Evolutionary conservation across 1,284 basidiomycete genomes (phyloP), one percentile per base, ranked within the genome.

Genomic region (Sutorius eximius): DNA sequence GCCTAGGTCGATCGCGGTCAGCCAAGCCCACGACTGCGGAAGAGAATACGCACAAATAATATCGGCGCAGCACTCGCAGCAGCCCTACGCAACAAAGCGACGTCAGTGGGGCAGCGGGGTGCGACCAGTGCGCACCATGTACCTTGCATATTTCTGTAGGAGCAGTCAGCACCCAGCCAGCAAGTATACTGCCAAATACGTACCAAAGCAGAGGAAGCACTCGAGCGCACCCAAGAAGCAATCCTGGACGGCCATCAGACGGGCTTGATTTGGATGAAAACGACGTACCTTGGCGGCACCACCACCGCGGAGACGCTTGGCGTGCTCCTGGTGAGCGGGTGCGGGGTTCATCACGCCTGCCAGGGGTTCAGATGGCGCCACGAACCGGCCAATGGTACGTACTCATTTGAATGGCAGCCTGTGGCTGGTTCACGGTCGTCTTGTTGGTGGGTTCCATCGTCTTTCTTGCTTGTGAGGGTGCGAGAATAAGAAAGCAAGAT

Each of bases 131-230:
- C 8, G 27, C 8, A 7, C 36, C 5, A 12, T 41, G 48, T 60
- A 69, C 68, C 70, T 70, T 73, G 71, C 68, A 70, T 37, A 70
- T 68, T 20, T 70, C 68, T 72, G 51, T 52, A 27, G 24, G 24
- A 5, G 6, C 5, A 45, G 55, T 15, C 0, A 24, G 42, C 15
- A 37, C 8, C 22, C 22, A 10, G 27, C 15, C 36, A 5, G 42
- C 7, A 27, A 24, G 49, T 58, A 46, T 2, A 20, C 1, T 3
- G n/a, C 9, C 36, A 18, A 45, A 34, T n/a, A 73, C 76, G 57
- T 55, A 79, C 77, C 80, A 61, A 81, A 82, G 67, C 80, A 82
- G 7, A 81, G 57, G 74, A 82, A 82, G 60, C 79, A 81, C 49
- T 74, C 74, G 37, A 82, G 15, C 16, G 70, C 49, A 13, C 69